phyloP scores from a whole-genome alignment of 768 basidiomycete species.

The Chalciporus sphaerocephalus region DNA sequence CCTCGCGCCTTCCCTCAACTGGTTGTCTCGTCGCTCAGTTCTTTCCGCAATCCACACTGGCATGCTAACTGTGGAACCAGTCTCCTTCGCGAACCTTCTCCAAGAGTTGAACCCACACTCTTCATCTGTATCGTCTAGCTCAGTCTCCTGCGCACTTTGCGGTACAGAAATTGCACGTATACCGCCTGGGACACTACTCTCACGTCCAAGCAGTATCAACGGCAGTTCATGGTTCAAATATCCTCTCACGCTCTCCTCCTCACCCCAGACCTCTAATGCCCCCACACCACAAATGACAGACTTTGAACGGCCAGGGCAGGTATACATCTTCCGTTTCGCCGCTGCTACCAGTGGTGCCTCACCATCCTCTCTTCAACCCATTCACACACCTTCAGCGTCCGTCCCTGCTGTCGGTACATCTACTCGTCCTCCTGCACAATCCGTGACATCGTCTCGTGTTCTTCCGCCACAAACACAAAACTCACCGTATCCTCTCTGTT shows the following conservation, averaged over 20 bases:
- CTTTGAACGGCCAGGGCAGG: slow-evolving; percentile 37
- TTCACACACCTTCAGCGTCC: slow-evolving; percentile 30
- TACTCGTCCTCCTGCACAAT: slow-evolving; percentile 18
- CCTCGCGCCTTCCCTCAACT: slow-evolving; percentile 89
- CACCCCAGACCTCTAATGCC: slow-evolving; percentile 13
- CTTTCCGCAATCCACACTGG: slow-evolving; percentile 81
- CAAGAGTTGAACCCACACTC: slow-evolving; percentile 45
- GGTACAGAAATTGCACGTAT: slow-evolving; percentile 52
- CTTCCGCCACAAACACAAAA: slow-evolving; percentile 22
- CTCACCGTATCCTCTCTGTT: slow-evolving; percentile 64
- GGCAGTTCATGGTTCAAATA: slow-evolving; percentile 60
- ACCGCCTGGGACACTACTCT: slow-evolving; percentile 27
- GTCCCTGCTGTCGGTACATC: slow-evolving; percentile 27
- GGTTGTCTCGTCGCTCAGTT: slow-evolving; percentile 86
- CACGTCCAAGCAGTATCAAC: slow-evolving; percentile 40
- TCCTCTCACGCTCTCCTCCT: slow-evolving; percentile 35
- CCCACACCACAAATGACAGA: slow-evolving; percentile 32
- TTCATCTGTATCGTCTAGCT: slow-evolving; percentile 42
- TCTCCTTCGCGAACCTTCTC: slow-evolving; percentile 57
- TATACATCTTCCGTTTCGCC: slow-evolving; percentile 67
- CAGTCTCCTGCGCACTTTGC: slow-evolving; percentile 75
- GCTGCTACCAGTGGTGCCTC: slow-evolving; percentile 23
- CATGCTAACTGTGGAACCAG: slow-evolving; percentile 84
- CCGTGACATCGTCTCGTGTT: slow-evolving; percentile 44
- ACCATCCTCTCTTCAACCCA: slow-evolving; percentile 20